Conservation (phyloP, 2,329 filamentous ascomycete genomes). For the Aspergillus tanneri region DNA sequence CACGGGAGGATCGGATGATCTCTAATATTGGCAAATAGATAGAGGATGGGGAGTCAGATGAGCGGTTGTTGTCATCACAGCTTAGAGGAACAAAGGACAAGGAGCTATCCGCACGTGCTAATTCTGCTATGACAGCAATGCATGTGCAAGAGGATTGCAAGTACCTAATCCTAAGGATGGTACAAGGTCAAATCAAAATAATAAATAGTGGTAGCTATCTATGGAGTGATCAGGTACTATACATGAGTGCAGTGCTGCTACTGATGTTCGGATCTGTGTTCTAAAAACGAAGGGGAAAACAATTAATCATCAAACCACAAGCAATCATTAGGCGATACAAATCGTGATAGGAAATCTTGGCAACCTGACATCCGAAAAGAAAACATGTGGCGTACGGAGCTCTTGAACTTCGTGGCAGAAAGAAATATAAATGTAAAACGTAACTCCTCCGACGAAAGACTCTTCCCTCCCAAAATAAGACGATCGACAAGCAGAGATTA, state of each 20-base stretch:
- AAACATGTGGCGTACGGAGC: slow-evolving; percentile 6
- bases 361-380: slow-evolving; percentile 17
- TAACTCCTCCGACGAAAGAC: slow-evolving; percentile 10
- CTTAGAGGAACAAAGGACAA: too few relatives aligned
- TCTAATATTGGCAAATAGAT: too few relatives aligned
- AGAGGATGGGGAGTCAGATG: too few relatives aligned
- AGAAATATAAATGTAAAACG: slow-evolving; percentile 18
- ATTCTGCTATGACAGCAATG: too few relatives aligned
- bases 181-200: background rate
- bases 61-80: too few relatives aligned
- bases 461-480: slow-evolving; percentile 16
- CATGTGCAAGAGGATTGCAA: too few relatives aligned
- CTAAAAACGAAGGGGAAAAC: background rate
- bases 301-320: slow-evolving; percentile 8
- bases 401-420: slow-evolving; percentile 13
- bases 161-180: too few relatives aligned
- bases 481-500: slow-evolving; percentile 11
- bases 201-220: background rate
- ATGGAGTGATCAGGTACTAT: background rate
- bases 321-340: slow-evolving; percentile 28
- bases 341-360: slow-evolving; percentile 21
- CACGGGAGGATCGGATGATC: too few relatives aligned
- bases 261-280: background rate
- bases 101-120: too few relatives aligned
- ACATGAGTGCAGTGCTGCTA: background rate